Base-by-base conservation (phyloP, 2,329 filamentous ascomycete species). In the Talaromyces verruculosus region DNA sequence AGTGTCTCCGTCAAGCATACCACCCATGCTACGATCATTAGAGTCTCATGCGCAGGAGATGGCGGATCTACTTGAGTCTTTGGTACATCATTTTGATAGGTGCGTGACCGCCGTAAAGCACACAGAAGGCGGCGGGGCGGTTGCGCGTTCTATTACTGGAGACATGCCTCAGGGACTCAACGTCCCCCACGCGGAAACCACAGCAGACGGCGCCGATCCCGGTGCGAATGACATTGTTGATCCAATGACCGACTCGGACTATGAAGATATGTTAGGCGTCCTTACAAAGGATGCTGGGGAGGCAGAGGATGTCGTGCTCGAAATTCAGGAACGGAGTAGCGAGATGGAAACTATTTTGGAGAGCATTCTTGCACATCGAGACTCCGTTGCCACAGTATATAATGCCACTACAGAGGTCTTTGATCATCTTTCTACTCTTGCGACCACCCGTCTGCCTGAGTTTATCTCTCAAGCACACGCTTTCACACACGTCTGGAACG, bases 101-200 rank as follows among this genome's bases (percentile, higher is more conserved):
- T 97, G 94, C 76, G 91, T 96, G 15, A 94, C 90, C 0, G 94
- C 94, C 0, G 89, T 97, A 51, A 91, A 93, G 67, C 92, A 94
- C 61, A 97, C 93, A 2, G 93, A 97, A 79, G 91, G 90, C 35
- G 91, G 89, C 5, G 88, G 88, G 13, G 89, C 88, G 55, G 90
- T 89, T 5, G 86, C 88, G 11, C 85, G 86, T 61, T 89, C 87
- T 69, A 89, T 82, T 49, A 78, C 88, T 0, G 89, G 89, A 51
- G 89, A 91, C 70, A 85, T 85, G 35, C 81, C 81, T 45, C 77
- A 85, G 76, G 73, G 84, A 75, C 72, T 85, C 73, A 68, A 84
- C 78, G 73, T 74, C 41, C 72, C 72, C 5, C 71, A 70, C 33
- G 73, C 74, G 13, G 69, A 74, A 8, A 73, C 77, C 25, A 72